These are phyloP conservation scores for Anacardium occidentale DNA, from an alignment of 345 rosid genomes.

Conservation along the genomic window DNA sequence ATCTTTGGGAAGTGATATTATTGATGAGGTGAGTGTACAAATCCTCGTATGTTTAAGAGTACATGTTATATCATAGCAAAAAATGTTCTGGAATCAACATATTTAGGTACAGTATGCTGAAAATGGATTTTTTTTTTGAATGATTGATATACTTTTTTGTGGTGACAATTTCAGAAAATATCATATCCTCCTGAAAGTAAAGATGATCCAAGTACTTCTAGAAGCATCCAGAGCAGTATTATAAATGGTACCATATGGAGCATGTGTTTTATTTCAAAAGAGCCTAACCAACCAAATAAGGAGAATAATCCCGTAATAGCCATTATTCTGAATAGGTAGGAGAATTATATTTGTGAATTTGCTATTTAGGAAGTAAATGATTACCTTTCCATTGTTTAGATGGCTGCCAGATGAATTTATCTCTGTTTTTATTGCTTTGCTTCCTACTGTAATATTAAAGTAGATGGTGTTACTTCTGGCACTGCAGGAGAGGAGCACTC, in stretches of 20 bases:
- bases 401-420: constrained; percentile 10
- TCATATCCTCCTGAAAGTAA: constrained; percentile 73
- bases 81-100: not conserved
- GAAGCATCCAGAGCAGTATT: constrained; percentile 36
- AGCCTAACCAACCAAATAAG: constrained; percentile 47
- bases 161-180: constrained; percentile 51
- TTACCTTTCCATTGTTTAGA: constrained; percentile 21
- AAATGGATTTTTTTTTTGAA: constrained; percentile 5
- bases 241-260: constrained; percentile 94
- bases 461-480: constrained; percentile 26
- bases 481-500: constrained; percentile 62
- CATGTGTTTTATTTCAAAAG: constrained; percentile 87
- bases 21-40: constrained; percentile 57
- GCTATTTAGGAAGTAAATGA: constrained; percentile 16
- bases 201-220: constrained; percentile 36
- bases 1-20: constrained; percentile 56
- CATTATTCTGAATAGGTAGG: constrained; percentile 84
- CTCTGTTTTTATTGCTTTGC: constrained; percentile 11
- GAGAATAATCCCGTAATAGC: constrained; percentile 82
- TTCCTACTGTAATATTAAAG: constrained; percentile 27
- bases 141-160: constrained; percentile 22
- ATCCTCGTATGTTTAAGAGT: constrained; percentile 21
- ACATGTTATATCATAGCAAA: not conserved
- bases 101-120: not conserved
- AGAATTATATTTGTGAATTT: constrained; percentile 24